Evolutionary conservation across 306 rosid species (phyloP).

Genomic region (Comarum palustre): DNA sequence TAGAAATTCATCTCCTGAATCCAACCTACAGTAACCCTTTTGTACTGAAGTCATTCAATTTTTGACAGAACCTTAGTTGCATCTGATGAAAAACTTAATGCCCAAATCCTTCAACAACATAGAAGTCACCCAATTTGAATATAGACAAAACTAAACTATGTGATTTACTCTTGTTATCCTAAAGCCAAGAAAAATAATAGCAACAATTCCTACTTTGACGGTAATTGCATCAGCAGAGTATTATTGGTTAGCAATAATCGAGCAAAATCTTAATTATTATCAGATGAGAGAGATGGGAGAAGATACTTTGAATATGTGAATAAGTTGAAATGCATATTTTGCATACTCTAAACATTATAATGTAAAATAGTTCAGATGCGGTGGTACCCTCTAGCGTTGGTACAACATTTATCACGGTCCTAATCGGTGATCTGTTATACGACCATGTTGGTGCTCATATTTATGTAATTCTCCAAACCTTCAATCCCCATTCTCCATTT

Average conservation of each 20-base stretch:
- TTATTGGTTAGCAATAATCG: neutral
- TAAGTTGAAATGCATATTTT: neutral
- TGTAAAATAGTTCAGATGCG: neutral
- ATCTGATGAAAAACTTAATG: neutral
- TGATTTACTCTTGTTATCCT: neutral
- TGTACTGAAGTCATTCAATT: neutral
- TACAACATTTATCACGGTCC: neutral
- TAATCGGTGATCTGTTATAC: neutral
- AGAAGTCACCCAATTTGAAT: slow-evolving; percentile 9
- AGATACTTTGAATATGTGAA: neutral
- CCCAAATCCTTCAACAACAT: neutral
- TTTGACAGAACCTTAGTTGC: neutral
- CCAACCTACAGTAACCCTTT: neutral
- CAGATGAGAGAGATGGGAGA: neutral
- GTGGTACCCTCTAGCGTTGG: neutral
- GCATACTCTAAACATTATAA: neutral
- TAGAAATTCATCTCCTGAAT: neutral
- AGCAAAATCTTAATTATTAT: neutral
- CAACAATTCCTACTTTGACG: neutral
- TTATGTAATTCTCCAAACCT: neutral
- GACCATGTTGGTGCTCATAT: neutral
- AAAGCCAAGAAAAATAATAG: neutral
- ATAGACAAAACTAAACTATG: neutral
- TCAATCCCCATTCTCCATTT: neutral
- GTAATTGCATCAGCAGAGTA: neutral